Evolutionary conservation across 345 rosid genomes (phyloP).

Genomic region (thale cress (Arabidopsis thaliana)): TAIR10.1 NC_003070.9:3472501-3473000

Average conservation of each 20-base stretch:
- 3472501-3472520: conserved; percentile 93
- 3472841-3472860: conserved; percentile 1
- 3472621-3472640: neutral
- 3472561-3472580: conserved; percentile 4
- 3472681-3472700: conserved; percentile 26
- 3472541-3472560: neutral
- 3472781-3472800: conserved; percentile 13
- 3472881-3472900: neutral
- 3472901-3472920: neutral
- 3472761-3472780: neutral
- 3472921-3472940: no score
- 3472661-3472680: conserved; percentile 31
- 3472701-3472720: conserved; percentile 34
- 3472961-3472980: no score
- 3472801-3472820: conserved; percentile 8
- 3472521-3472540: conserved; percentile 64
- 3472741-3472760: neutral
- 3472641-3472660: conserved; percentile 34
- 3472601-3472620: conserved; percentile 32
- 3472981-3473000: no score
- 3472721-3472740: conserved; percentile 11
- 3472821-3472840: conserved; percentile 1
- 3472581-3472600: conserved; percentile 12
- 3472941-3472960: no score
- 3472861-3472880: conserved; percentile 27